Evolutionary conservation across 768 basidiomycete genomes (phyloP), one percentile per base, ranked within the genome.

Genomic region (Boletus reticuloceps): DNA sequence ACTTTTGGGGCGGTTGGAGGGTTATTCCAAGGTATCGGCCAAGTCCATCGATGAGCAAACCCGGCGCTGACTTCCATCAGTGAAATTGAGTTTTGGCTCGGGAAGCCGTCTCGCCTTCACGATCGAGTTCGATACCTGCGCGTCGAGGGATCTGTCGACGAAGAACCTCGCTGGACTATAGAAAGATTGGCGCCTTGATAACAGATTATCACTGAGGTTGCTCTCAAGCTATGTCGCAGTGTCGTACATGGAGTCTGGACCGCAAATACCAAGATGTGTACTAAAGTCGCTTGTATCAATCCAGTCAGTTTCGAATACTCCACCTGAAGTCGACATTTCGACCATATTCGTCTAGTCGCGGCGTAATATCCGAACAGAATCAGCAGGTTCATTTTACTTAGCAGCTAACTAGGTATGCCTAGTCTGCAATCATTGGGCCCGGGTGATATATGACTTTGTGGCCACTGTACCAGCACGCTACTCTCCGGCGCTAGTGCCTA

Each of bases 51-150:
- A 29, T 25, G 13, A 27, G n/a, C 4, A 38, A 39, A 25, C 39
- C 22, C 14, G 9, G 10, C 20, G 36, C 58, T 65, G 44, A 69
- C 42, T 17, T 47, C 36, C 5, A 48, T 38, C 64, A 97, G 94
- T 56, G 96, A 98, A 74, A 79, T 98, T 48, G 96, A 98, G 68
- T 98, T 98, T 70, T 98, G 96, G 96, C 80, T 82, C n/a, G 96
- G 96, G 31, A 89, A 94, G 64, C 91, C 92, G n/a, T 95, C 92
- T 25, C 82, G 96, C 38, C 75, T 98, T 47, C 95, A 98, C 62
- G 94, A 98, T 70, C 86, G 95, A 42, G 82, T 96, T 56, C 83
- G 83, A 25, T 94, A 93, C 69, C 74, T 82, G 47, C 83, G 83
- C n/a, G 67, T 72, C 19, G 75, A 77, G 47, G 77, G 72, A 36